A percentile compares a stretch with the other conserved stretches of the same genome.
These are phyloP conservation scores for Inonotus hispidus DNA, from an alignment of 1,284 basidiomycete species.

Conservation along the genomic window DNA sequence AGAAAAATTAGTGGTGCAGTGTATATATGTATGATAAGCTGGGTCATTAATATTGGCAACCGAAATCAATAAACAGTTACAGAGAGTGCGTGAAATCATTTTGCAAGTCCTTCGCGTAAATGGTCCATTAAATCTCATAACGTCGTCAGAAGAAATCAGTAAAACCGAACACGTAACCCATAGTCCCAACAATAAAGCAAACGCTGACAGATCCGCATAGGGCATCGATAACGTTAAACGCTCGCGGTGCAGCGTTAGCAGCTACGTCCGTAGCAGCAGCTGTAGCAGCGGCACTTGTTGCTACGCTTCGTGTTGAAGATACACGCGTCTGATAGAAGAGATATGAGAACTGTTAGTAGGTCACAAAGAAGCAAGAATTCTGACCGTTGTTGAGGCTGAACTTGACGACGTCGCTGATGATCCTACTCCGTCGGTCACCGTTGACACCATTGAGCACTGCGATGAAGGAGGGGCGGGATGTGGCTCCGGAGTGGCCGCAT, in stretches of 20 bases:
- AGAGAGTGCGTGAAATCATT: too few species aligned
- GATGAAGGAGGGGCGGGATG: slow-evolving; percentile 55
- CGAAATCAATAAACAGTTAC: too few species aligned
- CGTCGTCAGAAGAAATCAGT: not conserved
- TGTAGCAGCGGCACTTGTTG: not conserved
- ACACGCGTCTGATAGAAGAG: not conserved
- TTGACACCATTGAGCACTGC: slow-evolving; percentile 40
- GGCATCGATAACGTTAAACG: not conserved
- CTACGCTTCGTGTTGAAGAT: not conserved
- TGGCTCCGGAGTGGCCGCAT: slow-evolving; percentile 50
- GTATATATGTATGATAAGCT: too few species aligned
- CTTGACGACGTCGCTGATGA: slow-evolving; percentile 25
- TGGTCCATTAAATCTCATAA: not conserved
- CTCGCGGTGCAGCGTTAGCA: not conserved
- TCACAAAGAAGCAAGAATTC: slow-evolving; percentile 2
- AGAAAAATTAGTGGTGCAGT: too few species aligned
- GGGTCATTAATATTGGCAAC: too few species aligned
- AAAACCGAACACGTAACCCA: not conserved
- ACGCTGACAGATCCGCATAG: not conserved
- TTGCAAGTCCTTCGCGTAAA: not conserved
- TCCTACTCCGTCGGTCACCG: slow-evolving; percentile 38
- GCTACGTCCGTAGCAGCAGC: not conserved
- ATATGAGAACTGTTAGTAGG: not conserved
- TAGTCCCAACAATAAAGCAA: not conserved
- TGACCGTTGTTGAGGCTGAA: slow-evolving; percentile 14